These are phyloP conservation scores for Alternaria longipes DNA, from an alignment of 2,329 filamentous ascomycete species.

Conservation along the genomic window DNA sequence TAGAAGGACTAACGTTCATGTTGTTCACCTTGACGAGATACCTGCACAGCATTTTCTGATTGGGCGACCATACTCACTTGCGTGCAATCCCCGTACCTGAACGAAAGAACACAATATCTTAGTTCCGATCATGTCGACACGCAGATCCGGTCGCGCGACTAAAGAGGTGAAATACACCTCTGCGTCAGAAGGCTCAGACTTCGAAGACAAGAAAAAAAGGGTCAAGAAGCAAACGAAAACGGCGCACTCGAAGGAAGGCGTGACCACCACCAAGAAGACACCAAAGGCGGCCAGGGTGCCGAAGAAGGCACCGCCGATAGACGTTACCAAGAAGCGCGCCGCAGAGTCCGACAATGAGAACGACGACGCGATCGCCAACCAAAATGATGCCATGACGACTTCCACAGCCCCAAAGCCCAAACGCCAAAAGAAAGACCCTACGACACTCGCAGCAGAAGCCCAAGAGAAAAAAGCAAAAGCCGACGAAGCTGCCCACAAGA, in stretches of 20 bases:
- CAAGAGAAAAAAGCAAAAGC: constrained; percentile 12
- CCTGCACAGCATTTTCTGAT: not conserved
- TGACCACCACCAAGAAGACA: not conserved
- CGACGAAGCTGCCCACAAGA: constrained; percentile 9
- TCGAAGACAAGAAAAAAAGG: constrained; percentile 23
- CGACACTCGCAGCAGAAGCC: not conserved
- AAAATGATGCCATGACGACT: not conserved
- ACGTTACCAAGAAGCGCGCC: not conserved
- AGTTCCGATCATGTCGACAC: constrained; percentile 16
- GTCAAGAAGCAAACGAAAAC: not conserved
- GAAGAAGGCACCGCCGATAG: not conserved
- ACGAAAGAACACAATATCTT: not conserved
- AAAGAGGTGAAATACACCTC: constrained; percentile 29
- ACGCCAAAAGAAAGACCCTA: constrained; percentile 19
- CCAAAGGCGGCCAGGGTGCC: not conserved
- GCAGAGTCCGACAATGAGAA: not conserved
- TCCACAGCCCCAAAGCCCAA: constrained; percentile 4
- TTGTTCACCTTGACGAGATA: not conserved
- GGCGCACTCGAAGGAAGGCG: too few relatives aligned
- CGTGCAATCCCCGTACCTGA: not conserved
- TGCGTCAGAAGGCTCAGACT: constrained; percentile 22
- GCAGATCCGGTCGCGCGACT: constrained; percentile 20
- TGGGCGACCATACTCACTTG: not conserved
- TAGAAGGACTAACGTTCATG: not conserved
- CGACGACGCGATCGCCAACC: not conserved